Evolutionary conservation across 306 rosid genomes (phyloP).

Genomic region (Sphenostylis stenocarpa): DNA sequence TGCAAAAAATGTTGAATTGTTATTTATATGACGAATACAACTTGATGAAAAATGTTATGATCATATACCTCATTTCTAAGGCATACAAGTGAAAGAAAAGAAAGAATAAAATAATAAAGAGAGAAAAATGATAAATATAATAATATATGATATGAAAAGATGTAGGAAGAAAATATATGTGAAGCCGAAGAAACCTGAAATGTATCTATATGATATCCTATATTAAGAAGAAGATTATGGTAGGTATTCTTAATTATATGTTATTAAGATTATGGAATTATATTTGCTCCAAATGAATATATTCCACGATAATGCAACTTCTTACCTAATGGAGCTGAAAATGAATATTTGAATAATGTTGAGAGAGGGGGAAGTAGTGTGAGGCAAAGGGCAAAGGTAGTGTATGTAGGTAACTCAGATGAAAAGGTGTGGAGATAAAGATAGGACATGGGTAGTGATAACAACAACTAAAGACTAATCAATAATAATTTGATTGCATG

Average conservation of each 20-base stretch:
- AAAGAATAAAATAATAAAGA: not conserved
- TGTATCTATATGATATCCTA: too few relatives aligned
- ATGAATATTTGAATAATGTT: too few relatives aligned
- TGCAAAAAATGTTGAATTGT: too few relatives aligned
- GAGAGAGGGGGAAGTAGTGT: not conserved
- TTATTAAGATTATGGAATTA: too few relatives aligned
- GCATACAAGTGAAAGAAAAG: not conserved
- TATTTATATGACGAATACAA: too few relatives aligned
- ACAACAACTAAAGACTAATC: not conserved
- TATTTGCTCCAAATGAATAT: too few relatives aligned
- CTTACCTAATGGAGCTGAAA: not conserved
- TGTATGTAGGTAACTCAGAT: not conserved
- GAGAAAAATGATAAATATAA: too few relatives aligned
- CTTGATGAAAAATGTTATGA: not conserved
- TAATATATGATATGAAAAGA: too few relatives aligned
- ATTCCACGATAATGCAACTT: too few relatives aligned
- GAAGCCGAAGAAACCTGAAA: not conserved
- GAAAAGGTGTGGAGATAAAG: constrained; percentile 19
- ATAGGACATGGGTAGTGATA: constrained; percentile 16
- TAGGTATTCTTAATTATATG: too few relatives aligned
- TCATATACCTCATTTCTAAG: not conserved
- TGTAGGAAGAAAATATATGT: not conserved
- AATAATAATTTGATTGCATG: constrained; percentile 27
- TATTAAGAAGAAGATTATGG: too few relatives aligned
- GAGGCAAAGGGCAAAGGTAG: not conserved